These are phyloP conservation scores for Mangifera indica DNA, from an alignment of 345 rosid species.

Conservation along the genomic window DNA sequence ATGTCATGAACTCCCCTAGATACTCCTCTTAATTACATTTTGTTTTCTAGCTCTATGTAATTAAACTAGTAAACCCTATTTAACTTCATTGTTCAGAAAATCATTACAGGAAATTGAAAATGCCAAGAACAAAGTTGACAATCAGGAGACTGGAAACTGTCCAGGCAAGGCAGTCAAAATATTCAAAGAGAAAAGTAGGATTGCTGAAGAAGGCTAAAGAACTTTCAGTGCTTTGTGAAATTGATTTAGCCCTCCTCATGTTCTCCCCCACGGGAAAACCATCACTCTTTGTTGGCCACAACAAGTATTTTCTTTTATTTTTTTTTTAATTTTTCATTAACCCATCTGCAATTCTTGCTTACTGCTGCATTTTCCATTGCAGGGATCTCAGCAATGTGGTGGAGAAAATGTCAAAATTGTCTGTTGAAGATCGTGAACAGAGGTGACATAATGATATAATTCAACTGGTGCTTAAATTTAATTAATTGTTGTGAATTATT, in stretches of 20 bases:
- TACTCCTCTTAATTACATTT: not conserved
- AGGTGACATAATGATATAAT: conserved; percentile 13
- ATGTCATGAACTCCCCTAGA: not conserved
- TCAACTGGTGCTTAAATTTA: no score
- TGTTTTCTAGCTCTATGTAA: not conserved
- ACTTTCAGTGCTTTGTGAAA: conserved; percentile 29
- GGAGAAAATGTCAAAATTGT: conserved; percentile 9
- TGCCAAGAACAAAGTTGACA: conserved; percentile 40
- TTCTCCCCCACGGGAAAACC: conserved; percentile 31
- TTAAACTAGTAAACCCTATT: not conserved
- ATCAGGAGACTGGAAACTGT: conserved; percentile 22
- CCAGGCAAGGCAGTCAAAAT: conserved; percentile 41
- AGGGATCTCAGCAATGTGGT: conserved; percentile 23
- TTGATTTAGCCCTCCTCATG: conserved; percentile 29
- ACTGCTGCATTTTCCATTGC: not conserved
- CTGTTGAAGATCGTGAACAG: conserved; percentile 20
- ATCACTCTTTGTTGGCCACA: conserved; percentile 21
- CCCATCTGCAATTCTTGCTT: not conserved
- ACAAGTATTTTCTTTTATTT: conserved; percentile 15
- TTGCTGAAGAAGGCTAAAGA: conserved; percentile 43
- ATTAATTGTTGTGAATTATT: no score
- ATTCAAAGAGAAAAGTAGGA: conserved; percentile 45
- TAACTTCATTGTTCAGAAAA: no score
- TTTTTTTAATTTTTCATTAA: not conserved
- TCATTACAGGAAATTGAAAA: not conserved